Percentiles rank a stretch among this genome's conserved stretches.
Evolutionary conservation across 2,329 filamentous ascomycete species (phyloP).

Genomic region (Alternaria sp.): DNA sequence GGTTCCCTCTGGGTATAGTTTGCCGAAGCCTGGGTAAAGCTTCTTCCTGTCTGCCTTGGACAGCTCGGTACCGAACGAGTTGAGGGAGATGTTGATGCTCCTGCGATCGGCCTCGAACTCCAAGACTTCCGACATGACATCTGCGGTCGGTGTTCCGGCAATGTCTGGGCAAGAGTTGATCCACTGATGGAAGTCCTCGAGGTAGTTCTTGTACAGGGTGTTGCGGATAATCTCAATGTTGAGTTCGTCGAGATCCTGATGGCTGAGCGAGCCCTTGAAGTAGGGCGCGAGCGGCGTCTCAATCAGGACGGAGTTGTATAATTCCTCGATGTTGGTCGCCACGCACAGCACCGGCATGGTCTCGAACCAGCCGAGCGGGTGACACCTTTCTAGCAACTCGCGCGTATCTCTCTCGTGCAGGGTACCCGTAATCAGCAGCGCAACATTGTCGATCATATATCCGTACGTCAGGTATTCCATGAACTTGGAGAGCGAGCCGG

Average conservation of each 20-base stretch:
- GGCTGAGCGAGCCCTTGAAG: slow-evolving; percentile 95
- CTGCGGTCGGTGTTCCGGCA: slow-evolving; percentile 83
- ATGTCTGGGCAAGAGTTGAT: slow-evolving; percentile 90
- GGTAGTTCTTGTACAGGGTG: slow-evolving; percentile 98
- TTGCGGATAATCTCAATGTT: slow-evolving; percentile 99
- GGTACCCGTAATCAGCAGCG: slow-evolving; percentile 95
- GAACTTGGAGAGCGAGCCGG: slow-evolving; percentile 89
- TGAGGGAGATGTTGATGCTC: slow-evolving; percentile 98
- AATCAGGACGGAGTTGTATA: slow-evolving; percentile 97
- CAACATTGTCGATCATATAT: slow-evolving; percentile 99
- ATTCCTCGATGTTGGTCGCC: slow-evolving; percentile 96
- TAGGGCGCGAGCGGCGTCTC: slow-evolving; percentile 95
- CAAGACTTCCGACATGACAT: slow-evolving; percentile 94
- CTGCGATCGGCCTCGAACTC: slow-evolving; percentile 96
- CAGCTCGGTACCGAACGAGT: slow-evolving; percentile 96
- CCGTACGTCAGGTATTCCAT: slow-evolving; percentile 98
- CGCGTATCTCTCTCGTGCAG: slow-evolving; percentile 96
- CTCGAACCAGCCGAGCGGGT: slow-evolving; percentile 98
- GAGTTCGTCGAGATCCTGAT: slow-evolving; percentile 96
- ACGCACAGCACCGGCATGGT: slow-evolving; percentile 98
- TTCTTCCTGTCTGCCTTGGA: slow-evolving; percentile 94
- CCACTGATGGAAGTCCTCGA: slow-evolving; percentile 96
- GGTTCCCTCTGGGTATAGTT: slow-evolving; percentile 90
- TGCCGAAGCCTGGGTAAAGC: slow-evolving; percentile 91
- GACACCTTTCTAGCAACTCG: slow-evolving; percentile 92